Conservation (phyloP, 129 eudicot genomes). For the Smallanthus sonchifolius region DNA sequence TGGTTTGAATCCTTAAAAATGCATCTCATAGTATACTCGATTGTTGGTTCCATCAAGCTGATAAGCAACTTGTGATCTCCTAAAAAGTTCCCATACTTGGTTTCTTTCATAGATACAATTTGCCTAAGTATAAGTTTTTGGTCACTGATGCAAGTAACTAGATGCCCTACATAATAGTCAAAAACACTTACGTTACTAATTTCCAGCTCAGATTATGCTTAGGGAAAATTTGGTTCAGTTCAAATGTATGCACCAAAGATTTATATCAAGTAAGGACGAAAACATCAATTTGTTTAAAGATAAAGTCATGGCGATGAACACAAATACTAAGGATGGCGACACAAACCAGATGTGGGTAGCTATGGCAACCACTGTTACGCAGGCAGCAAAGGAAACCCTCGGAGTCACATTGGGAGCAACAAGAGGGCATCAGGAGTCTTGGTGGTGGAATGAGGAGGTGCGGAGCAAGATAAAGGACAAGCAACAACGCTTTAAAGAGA, state of each 20-base stretch:
- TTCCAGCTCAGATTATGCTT: constrained; percentile 17
- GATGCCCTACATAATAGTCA: constrained; percentile 41
- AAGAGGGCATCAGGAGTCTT: too few relatives aligned
- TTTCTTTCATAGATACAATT: constrained; percentile 36
- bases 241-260: not conserved
- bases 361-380: too few relatives aligned
- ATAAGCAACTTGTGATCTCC: constrained; percentile 44
- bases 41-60: constrained; percentile 70
- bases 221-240: not conserved
- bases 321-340: too few relatives aligned
- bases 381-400: too few relatives aligned
- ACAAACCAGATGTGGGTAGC: too few relatives aligned
- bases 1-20: constrained; percentile 49
- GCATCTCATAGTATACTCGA: constrained; percentile 67
- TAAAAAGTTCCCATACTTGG: constrained; percentile 26
- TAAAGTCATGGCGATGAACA: too few relatives aligned
- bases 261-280: too few relatives aligned
- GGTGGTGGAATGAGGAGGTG: too few relatives aligned
- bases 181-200: not conserved
- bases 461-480: too few relatives aligned
- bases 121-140: constrained; percentile 34
- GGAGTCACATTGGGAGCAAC: too few relatives aligned
- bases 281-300: too few relatives aligned
- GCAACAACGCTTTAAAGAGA: too few relatives aligned
- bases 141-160: constrained; percentile 59